Percentiles rank a stretch among this genome's conserved stretches.
phyloP scores from a whole-genome alignment of 805 yeast species.

The Wickerhamiella sorbophila region DNA sequence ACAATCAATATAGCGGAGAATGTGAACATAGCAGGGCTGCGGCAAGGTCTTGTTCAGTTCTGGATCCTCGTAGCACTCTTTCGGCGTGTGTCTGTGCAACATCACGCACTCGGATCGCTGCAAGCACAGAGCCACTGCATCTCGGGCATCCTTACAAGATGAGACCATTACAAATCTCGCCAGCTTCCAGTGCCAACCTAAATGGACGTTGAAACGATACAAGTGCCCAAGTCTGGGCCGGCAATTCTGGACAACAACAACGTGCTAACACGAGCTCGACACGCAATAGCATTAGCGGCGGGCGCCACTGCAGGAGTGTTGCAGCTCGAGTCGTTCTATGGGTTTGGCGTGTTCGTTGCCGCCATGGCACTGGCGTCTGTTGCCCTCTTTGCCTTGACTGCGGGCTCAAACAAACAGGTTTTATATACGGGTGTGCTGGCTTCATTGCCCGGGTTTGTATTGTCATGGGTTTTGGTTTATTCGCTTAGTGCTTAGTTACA shows the following conservation, averaged over 20 bases:
- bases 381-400: conserved; percentile 2
- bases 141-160: conserved; percentile 88
- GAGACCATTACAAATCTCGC: conserved; percentile 13
- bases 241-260: not conserved
- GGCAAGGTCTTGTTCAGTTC: conserved; percentile 66
- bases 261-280: conserved; percentile 18
- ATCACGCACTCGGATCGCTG: conserved; percentile 95
- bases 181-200: not conserved
- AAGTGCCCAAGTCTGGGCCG: not conserved
- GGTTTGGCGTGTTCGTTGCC: conserved; percentile 32
- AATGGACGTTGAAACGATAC: not conserved
- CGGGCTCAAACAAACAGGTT: conserved; percentile 4
- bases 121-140: conserved; percentile 87
- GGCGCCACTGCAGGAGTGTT: conserved; percentile 46
- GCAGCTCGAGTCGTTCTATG: conserved; percentile 35
- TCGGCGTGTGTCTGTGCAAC: conserved; percentile 78
- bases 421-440: conserved; percentile 10
- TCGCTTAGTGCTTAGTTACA: not conserved
- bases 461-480: conserved; percentile 17
- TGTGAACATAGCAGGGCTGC: conserved; percentile 71
- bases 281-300: conserved; percentile 34
- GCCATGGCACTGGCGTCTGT: conserved; percentile 21
- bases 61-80: conserved; percentile 73
- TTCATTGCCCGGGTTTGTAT: conserved; percentile 14
- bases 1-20: conserved; percentile 79